A percentile compares a stretch with the other conserved stretches of the same genome.
phyloP scores from a whole-genome alignment of 495 filamentous ascomycete species.

The Neurospora sp. region DNA sequence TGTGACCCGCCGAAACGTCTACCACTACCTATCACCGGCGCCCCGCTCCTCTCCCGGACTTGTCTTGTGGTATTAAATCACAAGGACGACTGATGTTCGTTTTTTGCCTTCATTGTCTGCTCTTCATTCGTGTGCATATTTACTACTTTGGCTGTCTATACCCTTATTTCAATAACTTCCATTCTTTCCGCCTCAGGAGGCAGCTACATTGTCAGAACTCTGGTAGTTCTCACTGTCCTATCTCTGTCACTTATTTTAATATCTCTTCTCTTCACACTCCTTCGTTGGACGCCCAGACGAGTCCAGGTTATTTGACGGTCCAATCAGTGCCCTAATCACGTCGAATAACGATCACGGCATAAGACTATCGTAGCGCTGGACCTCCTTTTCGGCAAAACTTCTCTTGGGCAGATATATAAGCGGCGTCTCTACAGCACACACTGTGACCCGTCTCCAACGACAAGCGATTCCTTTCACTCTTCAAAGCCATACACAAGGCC shows the following conservation, averaged over 20 bases:
- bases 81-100: not conserved
- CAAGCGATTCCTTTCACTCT: not conserved
- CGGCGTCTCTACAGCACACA: not conserved
- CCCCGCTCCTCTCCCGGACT: not conserved
- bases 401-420: not conserved
- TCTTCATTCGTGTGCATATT: not conserved
- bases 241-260: conserved; percentile 13
- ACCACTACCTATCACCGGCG: not conserved
- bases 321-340: not conserved
- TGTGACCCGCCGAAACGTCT: conserved; percentile 3
- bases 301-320: not conserved
- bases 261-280: conserved; percentile 2
- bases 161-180: conserved; percentile 11
- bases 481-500: not conserved
- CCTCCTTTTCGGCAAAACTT: not conserved
- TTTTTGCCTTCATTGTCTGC: not conserved
- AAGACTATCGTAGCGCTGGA: not conserved
- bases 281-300: conserved; percentile 1
- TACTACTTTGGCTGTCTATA: conserved; percentile 1
- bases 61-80: not conserved
- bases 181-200: conserved; percentile 1
- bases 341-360: not conserved
- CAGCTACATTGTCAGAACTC: conserved; percentile 29
- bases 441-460: not conserved
- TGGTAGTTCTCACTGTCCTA: conserved; percentile 38